phyloP scores from a whole-genome alignment of 78 protist species.

The Dictyostelium discoideum region DNA sequence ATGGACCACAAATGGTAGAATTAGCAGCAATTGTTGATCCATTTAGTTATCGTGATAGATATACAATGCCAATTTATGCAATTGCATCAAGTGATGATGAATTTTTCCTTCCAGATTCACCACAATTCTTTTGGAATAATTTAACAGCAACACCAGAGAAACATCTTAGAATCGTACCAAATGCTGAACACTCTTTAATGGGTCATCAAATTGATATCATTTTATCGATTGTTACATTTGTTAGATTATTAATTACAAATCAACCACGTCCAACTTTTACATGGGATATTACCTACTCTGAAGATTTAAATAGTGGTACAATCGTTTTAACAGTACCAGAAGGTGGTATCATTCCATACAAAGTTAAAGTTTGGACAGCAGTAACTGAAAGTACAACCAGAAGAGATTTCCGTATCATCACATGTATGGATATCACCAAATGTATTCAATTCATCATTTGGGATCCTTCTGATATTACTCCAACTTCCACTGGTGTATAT shows the following conservation, averaged over 20 bases:
- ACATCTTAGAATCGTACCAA: slow-evolving; percentile 71
- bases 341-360: slow-evolving; percentile 21
- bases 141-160: slow-evolving; percentile 47
- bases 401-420: slow-evolving; percentile 82
- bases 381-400: slow-evolving; percentile 2
- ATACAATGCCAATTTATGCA: slow-evolving; percentile 63
- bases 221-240: slow-evolving; percentile 52
- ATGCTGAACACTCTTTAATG: slow-evolving; percentile 84
- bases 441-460: slow-evolving; percentile 78
- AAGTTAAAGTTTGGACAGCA: slow-evolving; percentile 44
- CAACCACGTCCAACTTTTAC: slow-evolving; percentile 60
- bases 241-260: neutral
- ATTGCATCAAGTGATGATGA: slow-evolving; percentile 76
- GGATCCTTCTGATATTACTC: slow-evolving; percentile 17
- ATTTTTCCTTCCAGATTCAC: slow-evolving; percentile 77
- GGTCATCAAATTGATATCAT: slow-evolving; percentile 74
- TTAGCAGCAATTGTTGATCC: slow-evolving; percentile 73
- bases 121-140: slow-evolving; percentile 40
- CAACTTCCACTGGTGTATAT: slow-evolving; percentile 16
- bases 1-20: slow-evolving; percentile 39
- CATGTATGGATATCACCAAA: slow-evolving; percentile 47
- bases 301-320: slow-evolving; percentile 29
- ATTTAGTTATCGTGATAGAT: slow-evolving; percentile 64
- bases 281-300: slow-evolving; percentile 2
- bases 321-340: slow-evolving; percentile 23